These are phyloP conservation scores for Selaginella tamariscina DNA, from an alignment of 75 land plant genomes.

Conservation along the genomic window DNA sequence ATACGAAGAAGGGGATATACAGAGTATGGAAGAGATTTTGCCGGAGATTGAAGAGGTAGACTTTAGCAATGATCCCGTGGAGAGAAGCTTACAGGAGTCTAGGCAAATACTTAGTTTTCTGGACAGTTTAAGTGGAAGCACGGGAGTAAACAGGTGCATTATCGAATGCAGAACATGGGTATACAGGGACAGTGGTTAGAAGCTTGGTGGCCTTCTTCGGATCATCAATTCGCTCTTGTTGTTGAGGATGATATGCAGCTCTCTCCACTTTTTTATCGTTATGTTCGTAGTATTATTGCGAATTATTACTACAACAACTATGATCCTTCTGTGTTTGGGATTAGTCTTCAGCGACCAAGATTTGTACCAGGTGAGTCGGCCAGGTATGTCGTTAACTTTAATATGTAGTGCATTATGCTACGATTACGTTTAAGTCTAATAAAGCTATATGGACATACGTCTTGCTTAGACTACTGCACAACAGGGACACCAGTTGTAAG, in stretches of 20 bases:
- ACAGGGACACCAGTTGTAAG: constrained; percentile 52
- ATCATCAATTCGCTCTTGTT: constrained; percentile 79
- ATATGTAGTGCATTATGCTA: too few relatives aligned
- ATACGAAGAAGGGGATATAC: neutral
- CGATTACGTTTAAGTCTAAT: too few relatives aligned
- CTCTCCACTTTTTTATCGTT: constrained; percentile 67
- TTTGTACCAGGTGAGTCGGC: constrained; percentile 66
- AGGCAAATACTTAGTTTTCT: constrained; percentile 41
- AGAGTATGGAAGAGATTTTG: neutral
- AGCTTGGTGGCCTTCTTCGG: constrained; percentile 94
- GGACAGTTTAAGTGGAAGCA: constrained; percentile 54
- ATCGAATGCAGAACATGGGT: constrained; percentile 66
- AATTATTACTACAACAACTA: constrained; percentile 71
- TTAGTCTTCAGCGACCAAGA: constrained; percentile 83
- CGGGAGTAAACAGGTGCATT: constrained; percentile 81
- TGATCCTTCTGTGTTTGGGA: constrained; percentile 60
- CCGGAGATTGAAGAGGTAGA: neutral
- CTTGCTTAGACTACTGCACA: constrained; percentile 2
- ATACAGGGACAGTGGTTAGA: constrained; percentile 95
- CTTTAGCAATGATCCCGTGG: neutral
- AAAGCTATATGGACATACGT: too few relatives aligned
- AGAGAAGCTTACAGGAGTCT: constrained; percentile 28
- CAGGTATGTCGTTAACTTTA: neutral
- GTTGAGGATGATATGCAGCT: constrained; percentile 94
- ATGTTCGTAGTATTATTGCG: constrained; percentile 41